phyloP scores from a whole-genome alignment of 2,329 filamentous ascomycete species.

The Arachnopeziza araneosa region DNA sequence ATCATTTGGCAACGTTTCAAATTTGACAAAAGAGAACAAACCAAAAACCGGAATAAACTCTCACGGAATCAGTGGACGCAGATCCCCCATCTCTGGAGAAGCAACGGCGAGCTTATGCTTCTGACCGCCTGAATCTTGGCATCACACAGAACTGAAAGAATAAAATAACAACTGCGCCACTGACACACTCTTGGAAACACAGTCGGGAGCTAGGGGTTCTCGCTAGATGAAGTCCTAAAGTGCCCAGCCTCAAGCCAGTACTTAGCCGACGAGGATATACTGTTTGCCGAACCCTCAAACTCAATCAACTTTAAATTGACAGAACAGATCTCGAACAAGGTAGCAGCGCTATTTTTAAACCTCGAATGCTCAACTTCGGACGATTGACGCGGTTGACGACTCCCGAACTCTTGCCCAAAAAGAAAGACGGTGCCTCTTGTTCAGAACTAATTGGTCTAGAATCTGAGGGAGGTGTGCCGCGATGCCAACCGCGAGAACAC shows the following conservation, averaged over 20 bases:
- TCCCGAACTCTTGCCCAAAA: no score
- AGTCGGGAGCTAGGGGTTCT: not conserved
- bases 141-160: not conserved
- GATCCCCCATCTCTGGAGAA: not conserved
- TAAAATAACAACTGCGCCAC: not conserved
- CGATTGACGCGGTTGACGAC: no score
- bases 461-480: no score
- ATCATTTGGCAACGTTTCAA: no score
- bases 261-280: not conserved
- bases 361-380: not conserved
- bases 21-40: no score
- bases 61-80: not conserved
- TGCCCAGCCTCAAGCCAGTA: not conserved
- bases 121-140: not conserved
- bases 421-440: no score
- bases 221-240: not conserved
- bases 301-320: constrained; percentile 9
- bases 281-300: not conserved
- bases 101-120: not conserved
- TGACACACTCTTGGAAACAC: not conserved
- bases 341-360: not conserved
- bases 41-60: no score
- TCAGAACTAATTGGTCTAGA: no score
- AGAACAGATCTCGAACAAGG: not conserved
- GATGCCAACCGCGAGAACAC: no score